Evolutionary conservation across 2,329 filamentous ascomycete species (phyloP).

Genomic region (Talaromyces sp.): DNA sequence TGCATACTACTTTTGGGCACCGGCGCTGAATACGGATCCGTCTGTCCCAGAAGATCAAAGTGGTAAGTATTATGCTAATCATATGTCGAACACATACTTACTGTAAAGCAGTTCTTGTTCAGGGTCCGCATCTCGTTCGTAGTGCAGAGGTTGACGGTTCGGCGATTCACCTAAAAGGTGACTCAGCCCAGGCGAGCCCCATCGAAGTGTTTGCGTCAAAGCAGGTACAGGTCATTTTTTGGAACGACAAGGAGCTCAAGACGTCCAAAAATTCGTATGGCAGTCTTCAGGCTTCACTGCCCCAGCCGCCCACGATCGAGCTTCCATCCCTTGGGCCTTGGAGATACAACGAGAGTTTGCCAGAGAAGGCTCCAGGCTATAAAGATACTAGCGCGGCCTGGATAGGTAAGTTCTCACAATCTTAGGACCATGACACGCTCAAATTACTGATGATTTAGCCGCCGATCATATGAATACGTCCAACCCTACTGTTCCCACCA

Average conservation of each 20-base stretch:
- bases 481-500: conserved; percentile 43
- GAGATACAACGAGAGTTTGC: conserved; percentile 45
- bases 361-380: conserved; percentile 40
- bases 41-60: conserved; percentile 46
- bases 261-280: conserved; percentile 37
- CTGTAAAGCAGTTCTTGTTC: conserved; percentile 44
- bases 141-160: conserved; percentile 39
- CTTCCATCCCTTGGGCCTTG: conserved; percentile 36
- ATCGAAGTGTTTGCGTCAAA: conserved; percentile 51
- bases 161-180: conserved; percentile 46
- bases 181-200: conserved; percentile 41
- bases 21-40: conserved; percentile 49
- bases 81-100: not conserved
- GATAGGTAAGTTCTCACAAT: conserved; percentile 27
- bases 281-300: conserved; percentile 37
- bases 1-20: conserved; percentile 58
- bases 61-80: conserved; percentile 28
- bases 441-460: conserved; percentile 24
- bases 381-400: conserved; percentile 41
- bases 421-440: not conserved
- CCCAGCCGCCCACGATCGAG: conserved; percentile 26
- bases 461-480: conserved; percentile 43
- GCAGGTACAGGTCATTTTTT: conserved; percentile 45
- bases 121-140: conserved; percentile 54
- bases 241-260: conserved; percentile 48